Base-by-base conservation (phyloP, 176 grass and related monocot species). In the Themeda triandra region DNA sequence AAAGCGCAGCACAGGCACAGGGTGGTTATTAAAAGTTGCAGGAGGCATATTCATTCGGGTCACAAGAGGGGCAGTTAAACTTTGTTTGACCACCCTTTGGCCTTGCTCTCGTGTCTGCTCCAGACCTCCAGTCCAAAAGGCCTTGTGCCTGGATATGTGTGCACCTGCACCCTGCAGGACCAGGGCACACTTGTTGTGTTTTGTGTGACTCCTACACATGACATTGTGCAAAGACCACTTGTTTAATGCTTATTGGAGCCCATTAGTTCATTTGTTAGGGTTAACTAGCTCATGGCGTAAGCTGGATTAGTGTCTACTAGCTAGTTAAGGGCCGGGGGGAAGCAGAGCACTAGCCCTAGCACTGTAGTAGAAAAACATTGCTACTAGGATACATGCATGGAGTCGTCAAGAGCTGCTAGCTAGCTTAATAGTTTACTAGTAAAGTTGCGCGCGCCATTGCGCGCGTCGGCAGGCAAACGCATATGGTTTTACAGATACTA, bases 51-150 rank as follows among this genome's bases (percentile, higher is more conserved):
- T 90, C 78, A 78, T 54, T 75, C 45, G 41, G 27, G 83, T 82
- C 83, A 82, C 71, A 77, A 54, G 33, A 19, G 39, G 40, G 29
- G 73, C 32, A 36, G 21, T 73, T 71, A 81, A 69, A 72, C 69
- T 58, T 82, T 67, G 74, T 83, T 87, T 90, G 80, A 87, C 80
- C 80, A 80, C 67, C 59, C 84, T 86, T 82, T 56, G 84, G 79
- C 88, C 49, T 24, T 66, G 84, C 66, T 77, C 84, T 29, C 13
- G 6, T 72, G 69, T 72, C 69, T 72, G 69, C 37, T 71, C 69
- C 69, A 71, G 3, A 36, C 66, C 46, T 69, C 65, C 79, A 58
- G 79, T 81, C 66, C 53, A 79, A 86, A 74, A 66, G 73, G 69
- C 69, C 69, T 27, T 6, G 0, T 54, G 51, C 33, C 68, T 90